Base-by-base conservation (phyloP, 2,329 filamentous ascomycete species). In the Cladosporium sphaerospermum region DNA sequence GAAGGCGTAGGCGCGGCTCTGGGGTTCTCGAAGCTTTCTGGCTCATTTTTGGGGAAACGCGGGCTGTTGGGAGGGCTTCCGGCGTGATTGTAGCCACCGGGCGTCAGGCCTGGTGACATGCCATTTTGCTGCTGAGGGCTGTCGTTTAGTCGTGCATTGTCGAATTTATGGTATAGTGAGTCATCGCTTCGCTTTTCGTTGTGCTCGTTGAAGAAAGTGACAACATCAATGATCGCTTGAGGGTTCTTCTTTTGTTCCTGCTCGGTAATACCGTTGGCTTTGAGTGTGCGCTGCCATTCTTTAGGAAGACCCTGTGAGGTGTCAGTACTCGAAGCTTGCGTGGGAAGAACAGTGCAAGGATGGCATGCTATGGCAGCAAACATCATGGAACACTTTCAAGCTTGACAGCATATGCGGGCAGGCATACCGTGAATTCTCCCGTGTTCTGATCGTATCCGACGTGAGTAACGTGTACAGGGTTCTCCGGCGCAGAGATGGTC, bases 361-460 rank as follows among this genome's bases (percentile, higher is more conserved):
- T 19, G 9, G 1, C 13, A 9, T 19, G 14, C 39, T 16, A 19
- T 10, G 19, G 8, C 11, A 14, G 9, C 39, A 41, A 10, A 28
- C 23, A 45, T 43, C 42, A 9, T 28, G 42, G 13, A 14, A 45
- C 42, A 18, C n/a, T 19, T 18, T 39, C 3, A 16, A 9, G 14
- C 14, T 14, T 31, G 9, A 39, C 34, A 42, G 19, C 42, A 9
- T 18, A 13, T 41, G 18, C 23, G 46, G 14, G 23, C 16, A 14
- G 50, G 80, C 85, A 67, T 78, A 95, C 90, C 54, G 92, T 97
- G 71, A 96, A 99, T 73, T 96, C 89, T 61, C 93, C 93, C 3
- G 93, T 97, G 64, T 88, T 81, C 73, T 93, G 95, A 72, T 99
- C 92, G 70, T 96, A 96, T 62, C 92, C 92, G 60, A 99, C 93